Base-by-base conservation (phyloP, 2,329 filamentous ascomycete genomes). In the Colletotrichum tropicale region DNA sequence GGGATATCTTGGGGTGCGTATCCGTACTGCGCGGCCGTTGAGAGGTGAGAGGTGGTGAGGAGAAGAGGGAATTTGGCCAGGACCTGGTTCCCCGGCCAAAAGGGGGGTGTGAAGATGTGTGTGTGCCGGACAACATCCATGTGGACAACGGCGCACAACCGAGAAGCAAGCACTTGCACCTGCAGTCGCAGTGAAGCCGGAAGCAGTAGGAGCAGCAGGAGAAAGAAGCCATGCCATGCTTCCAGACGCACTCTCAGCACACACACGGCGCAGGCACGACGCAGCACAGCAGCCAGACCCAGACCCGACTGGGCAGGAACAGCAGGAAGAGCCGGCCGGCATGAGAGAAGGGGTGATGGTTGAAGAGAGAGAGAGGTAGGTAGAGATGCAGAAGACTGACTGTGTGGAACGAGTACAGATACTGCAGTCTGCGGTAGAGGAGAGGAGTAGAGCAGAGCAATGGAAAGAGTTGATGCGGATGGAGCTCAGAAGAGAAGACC, bases 101-200 rank as follows among this genome's bases (percentile, higher is more conserved):
- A 70, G 62, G 38, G 73, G 26, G 43, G 43, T 48, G 43, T 48
- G n/a, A 48, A 48, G 43, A 34, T 48, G 73, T 38, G 36, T 38
- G 36, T 75, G 73, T 30, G 24, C 43, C 43, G 70, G 72, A 24
- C 30, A 28, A 43, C 61, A 62, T 69, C 70, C 73, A 73, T 68
- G 69, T 68, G 65, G 70, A 75, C 60, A 58, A 71, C 34, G 70
- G 70, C 34, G 64, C 56, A 60, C 73, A 73, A 73, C 56, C 56
- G 56, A 70, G 70, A 21, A 68, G 64, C 73, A 60, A 73, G 70
- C 64, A 73, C 34, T 68, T 48, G 58, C 30, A 24, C 58, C 30
- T 66, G 60, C 65, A 75, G 58, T 76, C 70, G 74, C 73, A 77
- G 75, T 66, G 58, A 75, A 71, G 52, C 48, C 64, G 15, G 30